These are phyloP conservation scores for Cryptococcus sp. DNA, from an alignment of 1,284 basidiomycete species.

Conservation along the genomic window DNA sequence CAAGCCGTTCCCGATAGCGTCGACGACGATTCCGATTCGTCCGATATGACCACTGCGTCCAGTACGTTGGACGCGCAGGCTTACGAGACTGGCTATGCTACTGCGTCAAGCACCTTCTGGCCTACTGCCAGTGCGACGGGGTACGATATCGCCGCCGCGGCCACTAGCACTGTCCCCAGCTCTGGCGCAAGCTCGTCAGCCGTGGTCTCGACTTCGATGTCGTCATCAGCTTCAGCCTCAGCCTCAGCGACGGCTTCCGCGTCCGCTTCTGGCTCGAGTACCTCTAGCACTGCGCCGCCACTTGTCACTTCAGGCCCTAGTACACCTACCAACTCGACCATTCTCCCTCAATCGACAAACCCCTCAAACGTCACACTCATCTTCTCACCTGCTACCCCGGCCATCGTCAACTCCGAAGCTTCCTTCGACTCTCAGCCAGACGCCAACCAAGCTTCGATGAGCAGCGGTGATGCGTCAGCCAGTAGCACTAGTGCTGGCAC, in stretches of 20 bases:
- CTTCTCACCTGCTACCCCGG: slow-evolving; percentile 31
- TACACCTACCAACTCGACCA: slow-evolving; percentile 23
- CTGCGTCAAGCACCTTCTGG: slow-evolving; percentile 2
- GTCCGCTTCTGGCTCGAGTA: slow-evolving; percentile 3
- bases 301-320: slow-evolving; percentile 19
- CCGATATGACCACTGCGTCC: slow-evolving; percentile 1
- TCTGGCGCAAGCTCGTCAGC: background rate
- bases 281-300: slow-evolving; percentile 51
- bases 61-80: slow-evolving; percentile 4
- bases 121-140: too few species aligned
- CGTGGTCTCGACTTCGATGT: background rate
- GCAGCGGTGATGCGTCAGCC: background rate
- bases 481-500: background rate
- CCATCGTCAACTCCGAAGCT: slow-evolving; percentile 13
- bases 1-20: slow-evolving; percentile 19
- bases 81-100: slow-evolving; percentile 2
- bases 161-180: too few species aligned
- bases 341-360: slow-evolving; percentile 13
- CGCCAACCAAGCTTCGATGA: too few species aligned
- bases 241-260: slow-evolving; percentile 1
- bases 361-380: slow-evolving; percentile 36
- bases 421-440: slow-evolving; percentile 1
- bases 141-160: too few species aligned
- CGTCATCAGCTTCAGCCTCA: slow-evolving; percentile 5
- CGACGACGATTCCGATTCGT: slow-evolving; percentile 17